These are phyloP conservation scores for Exobasidium cylindrosporum DNA, from an alignment of 1,284 basidiomycete genomes.

Conservation along the genomic window DNA sequence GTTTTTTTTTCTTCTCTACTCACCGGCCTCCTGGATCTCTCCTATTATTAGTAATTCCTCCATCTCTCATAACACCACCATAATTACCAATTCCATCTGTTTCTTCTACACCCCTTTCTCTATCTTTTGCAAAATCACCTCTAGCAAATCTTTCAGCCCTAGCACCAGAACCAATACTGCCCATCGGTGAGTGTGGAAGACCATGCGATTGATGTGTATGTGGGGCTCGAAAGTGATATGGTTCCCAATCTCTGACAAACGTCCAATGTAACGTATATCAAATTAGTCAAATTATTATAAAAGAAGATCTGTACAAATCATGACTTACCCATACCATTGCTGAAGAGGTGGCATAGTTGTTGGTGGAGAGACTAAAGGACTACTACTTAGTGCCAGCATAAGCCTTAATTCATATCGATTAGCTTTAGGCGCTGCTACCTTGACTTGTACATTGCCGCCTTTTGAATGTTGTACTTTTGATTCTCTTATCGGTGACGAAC, in stretches of 20 bases:
- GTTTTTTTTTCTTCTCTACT: neutral
- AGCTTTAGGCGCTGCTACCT: neutral
- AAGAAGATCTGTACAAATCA: conserved; percentile 70
- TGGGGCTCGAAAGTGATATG: conserved; percentile 66
- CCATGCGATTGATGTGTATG: conserved; percentile 52
- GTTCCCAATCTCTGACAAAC: conserved; percentile 28
- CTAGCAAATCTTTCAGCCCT: conserved; percentile 1
- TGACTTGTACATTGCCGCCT: too few species aligned
- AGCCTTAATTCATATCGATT: neutral
- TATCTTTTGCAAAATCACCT: neutral
- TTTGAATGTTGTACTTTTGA: too few species aligned
- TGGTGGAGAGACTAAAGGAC: conserved; percentile 72
- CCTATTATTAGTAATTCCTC: neutral
- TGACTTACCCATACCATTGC: conserved; percentile 79
- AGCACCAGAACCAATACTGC: neutral
- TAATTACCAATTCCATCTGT: neutral
- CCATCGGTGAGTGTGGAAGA: conserved; percentile 37
- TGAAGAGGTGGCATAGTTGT: conserved; percentile 73
- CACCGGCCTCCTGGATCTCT: neutral
- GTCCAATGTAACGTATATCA: conserved; percentile 34
- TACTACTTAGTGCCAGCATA: conserved; percentile 67
- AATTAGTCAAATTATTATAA: conserved; percentile 69
- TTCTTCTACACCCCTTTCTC: neutral
- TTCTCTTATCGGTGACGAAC: neutral
- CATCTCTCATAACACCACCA: neutral